phyloP scores from a whole-genome alignment of 2,329 filamentous ascomycete species.

The Scytalidium sp. region DNA sequence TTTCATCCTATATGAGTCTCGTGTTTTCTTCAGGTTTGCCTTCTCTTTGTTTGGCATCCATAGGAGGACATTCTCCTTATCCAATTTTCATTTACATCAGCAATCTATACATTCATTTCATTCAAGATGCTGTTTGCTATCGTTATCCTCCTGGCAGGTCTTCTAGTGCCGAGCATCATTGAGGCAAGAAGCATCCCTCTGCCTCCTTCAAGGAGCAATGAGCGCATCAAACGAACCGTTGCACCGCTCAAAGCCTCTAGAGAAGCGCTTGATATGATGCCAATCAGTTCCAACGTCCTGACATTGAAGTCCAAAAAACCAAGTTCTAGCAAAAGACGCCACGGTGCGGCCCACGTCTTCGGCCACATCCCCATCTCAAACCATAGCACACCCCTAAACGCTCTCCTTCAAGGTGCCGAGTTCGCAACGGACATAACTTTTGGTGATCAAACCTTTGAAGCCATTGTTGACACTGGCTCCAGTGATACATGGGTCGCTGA shows the following conservation, averaged over 20 bases:
- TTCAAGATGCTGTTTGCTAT: background rate
- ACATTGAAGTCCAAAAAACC: background rate
- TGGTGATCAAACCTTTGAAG: constrained; percentile 30
- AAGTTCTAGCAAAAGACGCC: background rate
- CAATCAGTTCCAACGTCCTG: background rate
- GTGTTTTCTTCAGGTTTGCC: too few relatives aligned
- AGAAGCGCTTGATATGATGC: background rate
- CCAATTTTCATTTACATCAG: too few relatives aligned
- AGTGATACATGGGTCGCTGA: constrained; percentile 43
- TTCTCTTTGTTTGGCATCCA: too few relatives aligned
- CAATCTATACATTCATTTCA: background rate
- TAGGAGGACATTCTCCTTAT: too few relatives aligned
- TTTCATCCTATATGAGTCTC: too few relatives aligned
- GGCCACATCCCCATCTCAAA: background rate
- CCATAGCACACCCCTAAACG: background rate
- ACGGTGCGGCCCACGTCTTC: background rate
- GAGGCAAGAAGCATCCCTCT: background rate
- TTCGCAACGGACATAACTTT: constrained; percentile 19
- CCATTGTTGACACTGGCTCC: constrained; percentile 44
- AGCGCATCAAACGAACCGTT: background rate
- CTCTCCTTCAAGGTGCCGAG: background rate
- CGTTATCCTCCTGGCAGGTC: background rate
- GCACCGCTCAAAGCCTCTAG: background rate
- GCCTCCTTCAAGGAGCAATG: background rate
- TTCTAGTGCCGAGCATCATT: background rate